Conservation (phyloP, 306 rosid genomes). For the Cucurbita argyrosperma region DNA sequence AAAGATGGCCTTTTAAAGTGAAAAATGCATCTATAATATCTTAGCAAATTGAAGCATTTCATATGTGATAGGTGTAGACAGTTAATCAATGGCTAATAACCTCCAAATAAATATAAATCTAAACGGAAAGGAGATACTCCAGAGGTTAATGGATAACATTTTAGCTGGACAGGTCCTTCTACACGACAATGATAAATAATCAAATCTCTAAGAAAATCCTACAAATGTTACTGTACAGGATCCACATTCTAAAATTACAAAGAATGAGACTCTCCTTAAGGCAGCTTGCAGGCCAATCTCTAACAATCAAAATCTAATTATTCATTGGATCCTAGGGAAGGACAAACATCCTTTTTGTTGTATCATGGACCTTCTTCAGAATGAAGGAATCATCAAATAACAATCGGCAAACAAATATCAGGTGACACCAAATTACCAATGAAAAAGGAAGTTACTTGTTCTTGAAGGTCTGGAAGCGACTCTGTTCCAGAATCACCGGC, state of each 20-base stretch:
- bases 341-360: neutral
- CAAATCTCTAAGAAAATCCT: neutral
- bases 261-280: neutral
- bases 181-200: neutral
- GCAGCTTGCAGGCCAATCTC: neutral
- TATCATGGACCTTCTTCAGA: neutral
- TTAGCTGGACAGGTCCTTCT: neutral
- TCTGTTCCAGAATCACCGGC: slow-evolving; percentile 43
- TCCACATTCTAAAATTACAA: neutral
- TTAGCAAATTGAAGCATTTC: neutral
- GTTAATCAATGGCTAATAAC: neutral
- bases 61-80: neutral
- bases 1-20: neutral
- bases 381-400: neutral
- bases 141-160: neutral
- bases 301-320: neutral
- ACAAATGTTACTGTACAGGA: neutral
- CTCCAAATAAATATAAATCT: neutral
- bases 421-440: neutral
- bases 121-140: neutral
- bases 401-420: neutral
- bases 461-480: slow-evolving; percentile 68
- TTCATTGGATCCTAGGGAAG: neutral
- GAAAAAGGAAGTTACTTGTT: slow-evolving; percentile 54
- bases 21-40: neutral